Conservation (phyloP, 352 stramenopile species). For the Phytophthora agathidicida region DNA sequence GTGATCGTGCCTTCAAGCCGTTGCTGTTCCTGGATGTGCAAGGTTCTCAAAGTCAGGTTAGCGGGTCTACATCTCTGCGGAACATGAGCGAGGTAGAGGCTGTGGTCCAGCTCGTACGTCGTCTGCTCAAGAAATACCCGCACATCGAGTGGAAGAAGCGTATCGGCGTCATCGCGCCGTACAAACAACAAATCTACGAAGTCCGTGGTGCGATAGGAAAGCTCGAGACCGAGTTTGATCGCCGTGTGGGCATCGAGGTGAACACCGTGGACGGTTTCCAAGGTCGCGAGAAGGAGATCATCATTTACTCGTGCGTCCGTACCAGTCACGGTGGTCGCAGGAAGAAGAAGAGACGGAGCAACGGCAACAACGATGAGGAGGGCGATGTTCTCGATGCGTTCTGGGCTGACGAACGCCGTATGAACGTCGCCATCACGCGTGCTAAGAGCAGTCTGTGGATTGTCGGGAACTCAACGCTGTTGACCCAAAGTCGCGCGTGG, state of each 20-base stretch:
- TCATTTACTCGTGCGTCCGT: conserved; percentile 98
- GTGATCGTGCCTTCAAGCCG: conserved; percentile 51
- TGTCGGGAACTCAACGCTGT: conserved; percentile 74
- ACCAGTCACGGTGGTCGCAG: conserved; percentile 88
- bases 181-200: conserved; percentile 97
- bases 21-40: conserved; percentile 77
- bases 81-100: conserved; percentile 85
- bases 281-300: conserved; percentile 97
- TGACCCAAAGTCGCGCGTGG: conserved; percentile 76
- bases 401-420: conserved; percentile 96
- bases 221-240: conserved; percentile 53
- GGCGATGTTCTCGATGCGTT: conserved; percentile 80
- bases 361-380: conserved; percentile 10
- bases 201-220: conserved; percentile 82
- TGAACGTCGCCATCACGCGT: conserved; percentile 99
- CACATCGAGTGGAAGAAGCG: conserved; percentile 83
- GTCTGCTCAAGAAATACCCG: conserved; percentile 81
- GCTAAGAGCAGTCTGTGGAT: conserved; percentile 95
- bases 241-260: conserved; percentile 77
- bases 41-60: conserved; percentile 70
- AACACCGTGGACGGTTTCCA: conserved; percentile 98
- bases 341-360: conserved; percentile 22
- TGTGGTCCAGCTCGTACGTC: conserved; percentile 91
- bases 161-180: conserved; percentile 98
- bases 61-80: conserved; percentile 72